Base-by-base conservation (phyloP, 108 stramenopile species). In the Ochromonas danica region DNA sequence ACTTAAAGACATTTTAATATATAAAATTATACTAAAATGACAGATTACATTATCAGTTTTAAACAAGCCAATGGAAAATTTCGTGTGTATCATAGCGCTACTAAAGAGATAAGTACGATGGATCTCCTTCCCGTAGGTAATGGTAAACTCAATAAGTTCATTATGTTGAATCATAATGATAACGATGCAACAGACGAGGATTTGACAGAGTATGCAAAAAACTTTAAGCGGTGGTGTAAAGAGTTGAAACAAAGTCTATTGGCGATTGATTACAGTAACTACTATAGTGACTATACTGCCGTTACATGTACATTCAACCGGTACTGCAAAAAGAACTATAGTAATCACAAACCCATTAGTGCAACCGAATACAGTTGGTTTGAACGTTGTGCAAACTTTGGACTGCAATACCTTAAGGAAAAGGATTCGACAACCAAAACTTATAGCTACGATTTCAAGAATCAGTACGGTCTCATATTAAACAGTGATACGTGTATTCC, bases 281-380 rank as follows among this genome's bases (percentile, higher is more conserved):
- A 51, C 22, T 51, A 14, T 51, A 14, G 63, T 67, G 30, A 67
- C 31, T 31, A 22, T 67, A 33, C 17, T 35, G 63, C 63, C 6
- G 63, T 67, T 35, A 35, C 31, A 31, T 33, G 17, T 31, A 67
- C 63, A 67, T 67, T 67, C 63, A 67, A 67, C 17, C 27, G 33
- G 6, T 67, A 31, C 6, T 67, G 63, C 25, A 31, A 31, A 31
- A 33, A 33, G 17, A 22, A 42, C 6, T 75, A 27, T 33, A 10
- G 31, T 30, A 33, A 75, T 75, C 72, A 75, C 38, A 6, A 75
- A 60, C 25, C 14, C 45, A 75, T 75, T 42, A 27, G 10, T 10
- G 41, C 43, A 10, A 39, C 36, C 17, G 72, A 75, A 75, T 30
- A 75, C 40, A 42, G 31, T 35, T 75, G 72, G 72, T 57, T 39